Conservation (phyloP, 345 rosid genomes). For the Gossypium herbaceum region DNA sequence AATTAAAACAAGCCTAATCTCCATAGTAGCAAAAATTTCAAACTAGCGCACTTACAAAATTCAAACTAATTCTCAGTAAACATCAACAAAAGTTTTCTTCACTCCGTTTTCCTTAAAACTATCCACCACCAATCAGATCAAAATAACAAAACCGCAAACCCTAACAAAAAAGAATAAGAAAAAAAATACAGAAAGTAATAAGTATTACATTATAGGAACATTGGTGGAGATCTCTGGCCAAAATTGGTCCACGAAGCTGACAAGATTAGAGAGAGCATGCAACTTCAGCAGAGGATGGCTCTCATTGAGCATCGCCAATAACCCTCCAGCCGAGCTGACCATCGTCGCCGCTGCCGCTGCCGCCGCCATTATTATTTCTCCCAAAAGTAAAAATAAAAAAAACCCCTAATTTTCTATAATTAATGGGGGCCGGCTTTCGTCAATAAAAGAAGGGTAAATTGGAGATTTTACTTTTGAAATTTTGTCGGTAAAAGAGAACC, state of each 20-base stretch:
- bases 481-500: conserved; percentile 5
- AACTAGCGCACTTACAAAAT: not conserved
- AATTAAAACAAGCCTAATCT: not conserved
- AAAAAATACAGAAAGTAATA: no score
- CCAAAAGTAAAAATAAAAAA: not conserved
- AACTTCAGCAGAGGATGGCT: conserved; percentile 70
- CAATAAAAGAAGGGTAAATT: not conserved
- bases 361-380: not conserved
- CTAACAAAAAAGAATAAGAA: no score
- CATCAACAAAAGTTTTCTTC: no score
- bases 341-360: conserved; percentile 68
- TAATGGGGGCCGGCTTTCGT: not conserved
- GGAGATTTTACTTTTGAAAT: not conserved
- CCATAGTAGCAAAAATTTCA: not conserved
- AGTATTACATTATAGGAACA: conserved; percentile 75
- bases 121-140: no score
- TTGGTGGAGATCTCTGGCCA: conserved; percentile 99
- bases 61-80: not conserved
- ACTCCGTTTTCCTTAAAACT: no score
- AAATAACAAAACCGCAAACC: no score
- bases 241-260: conserved; percentile 76
- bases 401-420: not conserved
- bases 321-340: conserved; percentile 93
- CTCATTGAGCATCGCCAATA: conserved; percentile 96
- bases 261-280: conserved; percentile 85